These are phyloP conservation scores for Penicillium antarcticum DNA, from an alignment of 495 filamentous ascomycete genomes.

Conservation along the genomic window DNA sequence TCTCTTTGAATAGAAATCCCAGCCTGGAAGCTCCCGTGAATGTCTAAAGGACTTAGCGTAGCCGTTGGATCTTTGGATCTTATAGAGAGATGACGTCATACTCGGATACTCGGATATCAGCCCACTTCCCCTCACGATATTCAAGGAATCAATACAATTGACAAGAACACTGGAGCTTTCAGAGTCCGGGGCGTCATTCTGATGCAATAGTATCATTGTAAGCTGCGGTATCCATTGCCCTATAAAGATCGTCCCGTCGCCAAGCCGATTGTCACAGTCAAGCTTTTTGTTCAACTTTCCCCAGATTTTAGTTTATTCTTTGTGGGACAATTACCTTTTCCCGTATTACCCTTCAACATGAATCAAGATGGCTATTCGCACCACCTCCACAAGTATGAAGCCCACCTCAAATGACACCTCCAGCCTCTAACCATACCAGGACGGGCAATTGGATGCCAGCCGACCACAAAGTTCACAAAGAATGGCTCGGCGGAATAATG, in stretches of 20 bases:
- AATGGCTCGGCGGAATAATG: slow-evolving; percentile 37
- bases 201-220: no score
- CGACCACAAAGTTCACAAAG: slow-evolving; percentile 22
- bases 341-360: not conserved
- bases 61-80: no score
- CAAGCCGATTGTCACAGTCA: slow-evolving; percentile 1
- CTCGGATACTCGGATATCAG: no score
- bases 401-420: not conserved
- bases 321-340: not conserved
- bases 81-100: no score
- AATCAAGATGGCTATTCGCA: not conserved
- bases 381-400: slow-evolving; percentile 13
- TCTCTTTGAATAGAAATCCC: no score
- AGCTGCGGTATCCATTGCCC: no score
- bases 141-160: no score
- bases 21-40: no score
- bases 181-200: no score
- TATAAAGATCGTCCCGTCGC: not conserved
- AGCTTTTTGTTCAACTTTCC: not conserved
- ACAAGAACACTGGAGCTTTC: no score
- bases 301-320: not conserved
- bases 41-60: no score
- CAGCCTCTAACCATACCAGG: slow-evolving; percentile 2
- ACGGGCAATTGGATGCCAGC: slow-evolving; percentile 40
- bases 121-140: no score